Percentiles rank a stretch among this genome's conserved stretches.
Evolutionary conservation across 345 rosid genomes (phyloP).

Genomic region (Brassica nigra): DNA sequence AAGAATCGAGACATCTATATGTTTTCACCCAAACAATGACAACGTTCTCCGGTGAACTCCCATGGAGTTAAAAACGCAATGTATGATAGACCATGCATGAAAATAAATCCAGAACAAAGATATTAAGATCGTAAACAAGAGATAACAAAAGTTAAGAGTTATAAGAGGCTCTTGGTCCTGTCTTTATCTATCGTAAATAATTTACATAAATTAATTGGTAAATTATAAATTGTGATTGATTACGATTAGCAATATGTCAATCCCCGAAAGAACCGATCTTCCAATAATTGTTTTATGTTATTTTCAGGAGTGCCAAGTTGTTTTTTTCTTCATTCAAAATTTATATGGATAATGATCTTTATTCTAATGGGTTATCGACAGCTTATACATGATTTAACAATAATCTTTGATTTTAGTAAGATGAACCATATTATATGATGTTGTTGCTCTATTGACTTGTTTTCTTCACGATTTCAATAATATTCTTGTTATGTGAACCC

Average conservation of each 20-base stretch:
- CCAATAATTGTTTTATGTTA: constrained; percentile 24
- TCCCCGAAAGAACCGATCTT: constrained; percentile 29
- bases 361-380: constrained; percentile 20
- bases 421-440: constrained; percentile 29
- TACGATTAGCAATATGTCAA: constrained; percentile 4
- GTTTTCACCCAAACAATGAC: not conserved
- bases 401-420: constrained; percentile 2
- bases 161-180: not conserved
- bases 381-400: not conserved
- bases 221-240: not conserved
- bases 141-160: not conserved
- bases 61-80: not conserved
- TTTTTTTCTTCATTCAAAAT: constrained; percentile 20
- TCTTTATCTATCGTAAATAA: not conserved
- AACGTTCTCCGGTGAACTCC: not conserved
- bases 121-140: not conserved
- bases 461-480: constrained; percentile 38
- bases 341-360: constrained; percentile 24
- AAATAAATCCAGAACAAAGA: not conserved
- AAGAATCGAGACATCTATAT: not conserved
- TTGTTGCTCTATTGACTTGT: constrained; percentile 39
- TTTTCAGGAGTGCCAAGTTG: constrained; percentile 30
- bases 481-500: constrained; percentile 38
- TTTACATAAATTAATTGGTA: not conserved
- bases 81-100: not conserved